Evolutionary conservation across 2,329 filamentous ascomycete genomes (phyloP).

Genomic region (Ophiostoma sp.): DNA sequence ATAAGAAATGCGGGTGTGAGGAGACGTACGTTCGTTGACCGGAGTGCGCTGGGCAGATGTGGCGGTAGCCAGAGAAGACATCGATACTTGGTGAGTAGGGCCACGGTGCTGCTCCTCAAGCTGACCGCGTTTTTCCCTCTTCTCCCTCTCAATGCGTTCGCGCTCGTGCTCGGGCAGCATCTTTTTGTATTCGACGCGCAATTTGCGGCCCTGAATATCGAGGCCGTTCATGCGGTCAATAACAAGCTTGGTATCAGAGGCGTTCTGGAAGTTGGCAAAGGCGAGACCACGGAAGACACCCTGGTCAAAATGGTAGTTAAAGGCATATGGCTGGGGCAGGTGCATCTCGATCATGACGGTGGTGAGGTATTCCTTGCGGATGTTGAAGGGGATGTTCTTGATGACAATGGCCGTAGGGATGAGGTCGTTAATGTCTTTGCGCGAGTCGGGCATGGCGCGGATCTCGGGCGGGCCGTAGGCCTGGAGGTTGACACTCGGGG

Average conservation of each 20-base stretch:
- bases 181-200: slow-evolving; percentile 98
- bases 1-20: neutral
- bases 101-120: slow-evolving; percentile 92
- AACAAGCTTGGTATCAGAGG: slow-evolving; percentile 88
- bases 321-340: slow-evolving; percentile 92
- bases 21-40: slow-evolving; percentile 15
- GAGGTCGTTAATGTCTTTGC: slow-evolving; percentile 73
- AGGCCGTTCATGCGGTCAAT: slow-evolving; percentile 95
- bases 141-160: slow-evolving; percentile 94
- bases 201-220: slow-evolving; percentile 89
- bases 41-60: slow-evolving; percentile 22
- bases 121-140: slow-evolving; percentile 92
- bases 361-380: slow-evolving; percentile 94
- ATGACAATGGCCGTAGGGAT: slow-evolving; percentile 99
- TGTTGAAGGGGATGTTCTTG: slow-evolving; percentile 98
- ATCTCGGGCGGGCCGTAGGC: slow-evolving; percentile 43
- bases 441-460: slow-evolving; percentile 44
- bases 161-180: slow-evolving; percentile 95
- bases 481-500: slow-evolving; percentile 43
- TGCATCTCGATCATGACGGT: slow-evolving; percentile 92
- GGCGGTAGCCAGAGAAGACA: slow-evolving; percentile 64
- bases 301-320: slow-evolving; percentile 99
- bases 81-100: slow-evolving; percentile 83
- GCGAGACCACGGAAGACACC: slow-evolving; percentile 94
- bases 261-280: slow-evolving; percentile 96